These are phyloP conservation scores for Hypoxylon crocopeplum DNA, from an alignment of 495 filamentous ascomycete species.

Conservation along the genomic window DNA sequence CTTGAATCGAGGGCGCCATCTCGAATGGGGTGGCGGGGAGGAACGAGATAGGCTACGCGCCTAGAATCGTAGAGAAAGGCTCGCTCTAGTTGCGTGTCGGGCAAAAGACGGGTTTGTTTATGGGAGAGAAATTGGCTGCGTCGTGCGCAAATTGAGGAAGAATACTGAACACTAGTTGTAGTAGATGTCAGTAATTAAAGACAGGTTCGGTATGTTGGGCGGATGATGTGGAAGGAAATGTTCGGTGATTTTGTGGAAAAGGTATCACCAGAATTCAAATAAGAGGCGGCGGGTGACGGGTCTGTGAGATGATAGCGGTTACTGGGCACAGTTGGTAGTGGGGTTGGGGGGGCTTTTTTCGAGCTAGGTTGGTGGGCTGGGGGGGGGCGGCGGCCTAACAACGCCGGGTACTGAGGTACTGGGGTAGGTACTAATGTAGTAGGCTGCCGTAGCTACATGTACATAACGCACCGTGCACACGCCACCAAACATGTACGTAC, in stretches of 20 bases:
- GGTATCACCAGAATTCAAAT: constrained; percentile 37
- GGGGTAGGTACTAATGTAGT: neutral
- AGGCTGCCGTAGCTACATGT: neutral
- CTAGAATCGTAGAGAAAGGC: constrained; percentile 32
- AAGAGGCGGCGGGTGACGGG: constrained; percentile 23
- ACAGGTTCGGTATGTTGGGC: neutral
- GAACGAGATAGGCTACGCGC: constrained; percentile 40
- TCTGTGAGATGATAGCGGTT: constrained; percentile 36
- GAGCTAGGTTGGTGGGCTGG: constrained; percentile 15
- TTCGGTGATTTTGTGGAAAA: constrained; percentile 15
- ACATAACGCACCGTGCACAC: too few species aligned
- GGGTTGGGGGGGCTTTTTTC: constrained; percentile 25
- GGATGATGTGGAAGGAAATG: constrained; percentile 6
- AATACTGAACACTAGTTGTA: constrained; percentile 6
- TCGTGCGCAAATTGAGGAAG: neutral
- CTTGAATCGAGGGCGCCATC: constrained; percentile 74
- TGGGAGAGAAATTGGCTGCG: neutral
- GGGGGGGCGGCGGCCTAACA: too few species aligned
- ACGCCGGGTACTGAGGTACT: too few species aligned
- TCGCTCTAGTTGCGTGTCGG: constrained; percentile 24
- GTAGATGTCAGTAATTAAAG: constrained; percentile 1
- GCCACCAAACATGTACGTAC: too few species aligned
- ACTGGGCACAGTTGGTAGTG: constrained; percentile 18
- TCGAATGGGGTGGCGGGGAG: constrained; percentile 31
- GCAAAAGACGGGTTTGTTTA: constrained; percentile 2